Evolutionary conservation across 495 filamentous ascomycete genomes (phyloP), one percentile per base, ranked within the genome.

Genomic region (Xylaria intraflava): DNA sequence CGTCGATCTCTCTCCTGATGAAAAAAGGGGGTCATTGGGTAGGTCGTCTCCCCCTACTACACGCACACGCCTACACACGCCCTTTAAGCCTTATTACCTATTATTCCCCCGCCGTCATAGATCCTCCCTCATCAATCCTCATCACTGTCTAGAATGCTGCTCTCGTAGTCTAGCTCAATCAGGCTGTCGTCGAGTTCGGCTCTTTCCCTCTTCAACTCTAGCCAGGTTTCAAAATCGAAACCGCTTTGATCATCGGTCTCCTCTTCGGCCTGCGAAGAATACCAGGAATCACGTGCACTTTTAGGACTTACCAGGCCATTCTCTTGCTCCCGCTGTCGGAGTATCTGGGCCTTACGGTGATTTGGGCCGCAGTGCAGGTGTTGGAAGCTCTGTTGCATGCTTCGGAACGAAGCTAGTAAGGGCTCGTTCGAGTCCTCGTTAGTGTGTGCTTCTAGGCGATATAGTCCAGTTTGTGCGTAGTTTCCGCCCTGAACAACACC

Each of bases 401-500:
- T 19, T 20, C 48, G 69, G 61, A 46, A 64, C 61, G 1, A 27
- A 26, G 22, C 58, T 62, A 16, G 70, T 57, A 80, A 60, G 16
- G 70, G 71, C 23, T 54, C 56, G 19, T 27, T 31, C 0, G 59
- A 53, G 39, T 77, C 65, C 4, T 59, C 57, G 6, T 70, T 47
- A 0, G 70, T 31, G 40, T 81, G 78, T 0, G 66, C 65, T 39
- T 78, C 69, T n/a, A 27, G 29, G 3, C 67, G 45, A 46, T 64
- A 74, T 2, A 74, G 59, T 7, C 61, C 59, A 0, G 69, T 71
- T 10, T 67, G 62, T 0, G 56, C 36, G 42, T 80, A 81, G 10
- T 66, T 64, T 0, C 67, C 67, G 0, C 77, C 77, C 39, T 81
- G 71, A 2, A 78, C 61, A 4, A 61, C 71, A 17, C 76, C 77